Percentiles rank a stretch among this genome's conserved stretches.
These are phyloP conservation scores for Calendula officinalis DNA, from an alignment of 129 eudicot genomes.

Conservation along the genomic window DNA sequence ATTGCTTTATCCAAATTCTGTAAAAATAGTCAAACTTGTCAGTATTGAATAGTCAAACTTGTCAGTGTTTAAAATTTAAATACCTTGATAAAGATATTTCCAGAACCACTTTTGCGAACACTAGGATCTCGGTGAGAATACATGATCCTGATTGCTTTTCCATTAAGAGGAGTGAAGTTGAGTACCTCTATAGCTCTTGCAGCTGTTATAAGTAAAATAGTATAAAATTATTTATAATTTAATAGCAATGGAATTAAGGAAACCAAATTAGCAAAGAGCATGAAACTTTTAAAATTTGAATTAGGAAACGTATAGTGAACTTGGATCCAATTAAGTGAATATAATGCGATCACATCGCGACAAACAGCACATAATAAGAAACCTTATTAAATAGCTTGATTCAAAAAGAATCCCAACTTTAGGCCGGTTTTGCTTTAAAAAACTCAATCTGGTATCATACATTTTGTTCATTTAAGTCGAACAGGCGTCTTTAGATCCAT, in stretches of 20 bases:
- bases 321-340: background rate
- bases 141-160: constrained; percentile 83
- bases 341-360: background rate
- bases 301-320: too few relatives aligned
- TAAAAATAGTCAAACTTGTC: background rate
- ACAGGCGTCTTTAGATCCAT: background rate
- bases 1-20: constrained; percentile 90
- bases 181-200: constrained; percentile 72
- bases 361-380: background rate
- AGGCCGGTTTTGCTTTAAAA: background rate
- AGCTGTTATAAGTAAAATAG: constrained; percentile 46
- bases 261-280: too few relatives aligned
- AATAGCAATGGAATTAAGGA: too few relatives aligned
- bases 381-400: background rate
- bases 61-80: background rate
- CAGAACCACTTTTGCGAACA: constrained; percentile 72
- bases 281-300: too few relatives aligned
- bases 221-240: background rate
- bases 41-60: too few relatives aligned
- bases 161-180: constrained; percentile 83
- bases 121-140: constrained; percentile 88
- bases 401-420: background rate
- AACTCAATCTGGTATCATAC: background rate
- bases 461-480: background rate
- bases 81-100: constrained; percentile 90